phyloP scores from a whole-genome alignment of 2,329 filamentous ascomycete genomes.

The Alternaria burnsii region DNA sequence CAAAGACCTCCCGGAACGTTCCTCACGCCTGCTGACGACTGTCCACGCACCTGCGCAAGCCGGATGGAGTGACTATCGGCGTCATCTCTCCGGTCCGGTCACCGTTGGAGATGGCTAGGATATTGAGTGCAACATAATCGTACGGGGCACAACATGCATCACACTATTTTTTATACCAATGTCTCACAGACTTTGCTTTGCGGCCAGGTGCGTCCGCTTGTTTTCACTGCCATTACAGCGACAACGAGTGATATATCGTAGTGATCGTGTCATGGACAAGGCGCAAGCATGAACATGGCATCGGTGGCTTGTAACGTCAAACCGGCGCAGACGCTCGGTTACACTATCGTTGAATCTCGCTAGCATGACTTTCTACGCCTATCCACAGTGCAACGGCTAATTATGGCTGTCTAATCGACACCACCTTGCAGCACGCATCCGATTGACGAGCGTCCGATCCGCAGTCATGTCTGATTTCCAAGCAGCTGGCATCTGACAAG shows the following conservation, averaged over 20 bases:
- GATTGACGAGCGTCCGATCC: conserved; percentile 16
- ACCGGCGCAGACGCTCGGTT: conserved; percentile 28
- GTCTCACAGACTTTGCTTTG: conserved; percentile 12
- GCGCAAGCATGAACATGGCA: conserved; percentile 16
- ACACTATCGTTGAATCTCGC: conserved; percentile 12
- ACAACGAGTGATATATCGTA: conserved; percentile 18
- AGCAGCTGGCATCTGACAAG: conserved; percentile 14
- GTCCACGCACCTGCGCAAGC: not conserved
- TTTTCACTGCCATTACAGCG: conserved; percentile 17
- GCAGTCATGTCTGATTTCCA: conserved; percentile 10
- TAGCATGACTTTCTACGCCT: conserved; percentile 2
- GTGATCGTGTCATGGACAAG: conserved; percentile 10
- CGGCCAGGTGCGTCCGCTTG: conserved; percentile 21
- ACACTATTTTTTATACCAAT: conserved; percentile 16
- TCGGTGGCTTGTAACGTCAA: conserved; percentile 44
- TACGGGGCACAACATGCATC: conserved; percentile 26
- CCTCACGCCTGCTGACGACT: conserved; percentile 3
- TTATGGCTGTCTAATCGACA: conserved; percentile 8
- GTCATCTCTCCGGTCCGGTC: conserved; percentile 11
- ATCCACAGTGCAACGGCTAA: conserved; percentile 5
- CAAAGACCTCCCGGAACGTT: not conserved
- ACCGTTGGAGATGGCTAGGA: conserved; percentile 9
- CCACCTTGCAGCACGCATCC: conserved; percentile 11
- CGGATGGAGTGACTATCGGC: conserved; percentile 6
- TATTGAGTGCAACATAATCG: conserved; percentile 23